Conservation (phyloP, 129 eudicot genomes). For the Sambucus nigra region DNA sequence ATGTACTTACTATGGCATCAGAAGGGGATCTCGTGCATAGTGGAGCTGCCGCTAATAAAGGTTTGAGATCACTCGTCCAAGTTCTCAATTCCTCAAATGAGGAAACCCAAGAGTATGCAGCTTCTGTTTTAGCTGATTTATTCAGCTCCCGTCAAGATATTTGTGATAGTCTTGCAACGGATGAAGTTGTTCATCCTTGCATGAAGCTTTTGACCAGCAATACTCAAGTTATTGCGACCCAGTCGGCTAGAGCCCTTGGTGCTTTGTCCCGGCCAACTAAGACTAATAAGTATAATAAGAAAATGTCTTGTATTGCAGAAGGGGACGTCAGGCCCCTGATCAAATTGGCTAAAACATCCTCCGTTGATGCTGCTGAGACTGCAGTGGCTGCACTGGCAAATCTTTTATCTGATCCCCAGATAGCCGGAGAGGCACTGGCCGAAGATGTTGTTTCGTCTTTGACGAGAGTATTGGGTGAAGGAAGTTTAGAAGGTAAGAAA, state of each 20-base stretch:
- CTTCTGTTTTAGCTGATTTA: constrained; percentile 71
- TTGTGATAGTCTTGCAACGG: constrained; percentile 65
- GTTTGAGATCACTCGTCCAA: constrained; percentile 59
- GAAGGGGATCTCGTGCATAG: constrained; percentile 43
- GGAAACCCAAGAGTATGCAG: constrained; percentile 60
- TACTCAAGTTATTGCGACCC: constrained; percentile 57
- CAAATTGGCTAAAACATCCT: constrained; percentile 72
- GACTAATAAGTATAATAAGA: constrained; percentile 24
- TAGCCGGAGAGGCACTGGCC: constrained; percentile 70
- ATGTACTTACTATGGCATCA: constrained; percentile 57
- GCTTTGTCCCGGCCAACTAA: constrained; percentile 50
- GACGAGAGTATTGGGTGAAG: constrained; percentile 52
- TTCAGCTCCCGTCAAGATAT: constrained; percentile 57
- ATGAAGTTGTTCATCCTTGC: constrained; percentile 66
- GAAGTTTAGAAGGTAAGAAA: constrained; percentile 64
- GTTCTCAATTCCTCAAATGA: constrained; percentile 64
- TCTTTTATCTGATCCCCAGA: constrained; percentile 48
- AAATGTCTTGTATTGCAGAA: constrained; percentile 52
- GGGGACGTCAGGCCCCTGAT: constrained; percentile 66
- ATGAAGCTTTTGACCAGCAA: constrained; percentile 70
- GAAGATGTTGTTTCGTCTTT: constrained; percentile 82
- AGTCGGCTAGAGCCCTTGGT: constrained; percentile 69
- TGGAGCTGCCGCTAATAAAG: constrained; percentile 58
- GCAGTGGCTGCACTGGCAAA: constrained; percentile 76
- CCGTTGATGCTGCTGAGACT: constrained; percentile 68